Evolutionary conservation across 2,329 filamentous ascomycete genomes (phyloP).

Genomic region (Hypoxylon sp.): DNA sequence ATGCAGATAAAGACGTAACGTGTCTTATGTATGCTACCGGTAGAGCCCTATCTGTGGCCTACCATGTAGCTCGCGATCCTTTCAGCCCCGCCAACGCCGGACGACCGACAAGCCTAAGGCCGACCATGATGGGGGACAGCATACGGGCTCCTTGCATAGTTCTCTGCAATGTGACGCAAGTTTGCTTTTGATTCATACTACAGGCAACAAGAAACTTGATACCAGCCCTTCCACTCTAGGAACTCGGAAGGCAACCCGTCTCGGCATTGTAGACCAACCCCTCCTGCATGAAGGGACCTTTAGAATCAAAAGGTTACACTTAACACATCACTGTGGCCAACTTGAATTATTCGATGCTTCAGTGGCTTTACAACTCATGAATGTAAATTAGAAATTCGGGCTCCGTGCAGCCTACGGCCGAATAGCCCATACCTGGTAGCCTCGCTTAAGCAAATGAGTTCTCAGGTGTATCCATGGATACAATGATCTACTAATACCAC

Average conservation of each 20-base stretch:
- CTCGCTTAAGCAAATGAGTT: constrained; percentile 19
- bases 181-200: constrained; percentile 5
- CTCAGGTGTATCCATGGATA: background rate
- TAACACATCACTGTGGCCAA: constrained; percentile 20
- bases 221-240: constrained; percentile 10
- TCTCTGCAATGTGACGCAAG: constrained; percentile 27
- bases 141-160: constrained; percentile 18
- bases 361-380: constrained; percentile 20
- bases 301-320: constrained; percentile 19
- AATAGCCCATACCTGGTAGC: background rate
- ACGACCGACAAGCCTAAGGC: constrained; percentile 34
- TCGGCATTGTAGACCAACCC: constrained; percentile 16
- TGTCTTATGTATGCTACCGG: constrained; percentile 30
- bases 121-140: constrained; percentile 35
- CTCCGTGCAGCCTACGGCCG: constrained; percentile 20
- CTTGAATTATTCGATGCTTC: background rate
- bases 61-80: constrained; percentile 35
- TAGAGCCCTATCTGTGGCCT: constrained; percentile 23
- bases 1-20: constrained; percentile 28
- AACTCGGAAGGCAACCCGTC: constrained; percentile 23
- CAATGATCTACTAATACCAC: background rate
- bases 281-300: constrained; percentile 7
- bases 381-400: constrained; percentile 20
- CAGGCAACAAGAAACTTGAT: constrained; percentile 9
- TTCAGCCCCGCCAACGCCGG: constrained; percentile 37